Percentiles rank a stretch among this genome's conserved stretches.
Evolutionary conservation across 768 basidiomycete species (phyloP).

Genomic region (Leucocoprinus leucothites): DNA sequence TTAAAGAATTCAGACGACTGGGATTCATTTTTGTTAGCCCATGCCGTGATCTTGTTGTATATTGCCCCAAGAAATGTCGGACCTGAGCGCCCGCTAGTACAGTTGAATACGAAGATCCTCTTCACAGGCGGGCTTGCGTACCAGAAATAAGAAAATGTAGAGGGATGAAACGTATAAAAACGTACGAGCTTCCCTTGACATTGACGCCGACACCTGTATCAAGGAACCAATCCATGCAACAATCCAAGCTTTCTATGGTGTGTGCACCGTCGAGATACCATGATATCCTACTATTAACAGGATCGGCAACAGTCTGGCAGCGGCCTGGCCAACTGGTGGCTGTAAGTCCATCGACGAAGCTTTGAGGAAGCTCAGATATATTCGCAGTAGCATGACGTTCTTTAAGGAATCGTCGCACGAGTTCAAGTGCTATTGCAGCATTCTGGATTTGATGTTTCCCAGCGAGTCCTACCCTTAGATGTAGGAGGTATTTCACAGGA

Average conservation of each 20-base stretch:
- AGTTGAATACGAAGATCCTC: constrained; percentile 90
- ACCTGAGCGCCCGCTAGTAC: constrained; percentile 87
- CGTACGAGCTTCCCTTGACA: constrained; percentile 12
- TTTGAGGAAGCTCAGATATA: constrained; percentile 38
- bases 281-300: constrained; percentile 42
- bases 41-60: constrained; percentile 45
- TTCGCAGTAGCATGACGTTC: constrained; percentile 20
- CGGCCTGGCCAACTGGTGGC: constrained; percentile 89
- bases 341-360: constrained; percentile 61
- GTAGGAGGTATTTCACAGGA: neutral
- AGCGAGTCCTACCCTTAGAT: constrained; percentile 62
- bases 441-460: constrained; percentile 87
- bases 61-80: constrained; percentile 63
- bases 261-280: constrained; percentile 98
- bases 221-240: constrained; percentile 88
- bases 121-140: constrained; percentile 21
- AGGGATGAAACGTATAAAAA: neutral
- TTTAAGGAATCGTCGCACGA: constrained; percentile 64
- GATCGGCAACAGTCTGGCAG: constrained; percentile 81
- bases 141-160: neutral
- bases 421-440: constrained; percentile 77
- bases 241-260: constrained; percentile 85
- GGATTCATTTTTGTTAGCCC: constrained; percentile 35
- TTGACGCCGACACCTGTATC: constrained; percentile 51
- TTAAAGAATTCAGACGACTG: constrained; percentile 59